Percentiles rank a stretch among this genome's conserved stretches.
These are phyloP conservation scores for Populus alba DNA, from an alignment of 345 rosid species.

Conservation along the genomic window DNA sequence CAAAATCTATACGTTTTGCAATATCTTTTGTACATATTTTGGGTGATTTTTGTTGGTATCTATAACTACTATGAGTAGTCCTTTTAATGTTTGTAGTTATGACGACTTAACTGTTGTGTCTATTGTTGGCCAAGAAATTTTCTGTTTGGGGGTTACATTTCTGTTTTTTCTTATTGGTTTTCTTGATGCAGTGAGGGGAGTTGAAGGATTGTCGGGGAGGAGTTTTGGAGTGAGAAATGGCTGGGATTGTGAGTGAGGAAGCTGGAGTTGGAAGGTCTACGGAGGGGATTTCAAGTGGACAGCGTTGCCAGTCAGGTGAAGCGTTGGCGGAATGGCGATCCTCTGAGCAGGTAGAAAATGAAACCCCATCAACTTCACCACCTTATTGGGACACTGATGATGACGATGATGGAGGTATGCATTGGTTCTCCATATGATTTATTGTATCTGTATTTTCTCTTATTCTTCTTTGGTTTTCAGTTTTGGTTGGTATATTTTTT, in stretches of 20 bases:
- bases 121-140: background rate
- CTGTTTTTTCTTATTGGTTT: background rate
- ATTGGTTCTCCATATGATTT: background rate
- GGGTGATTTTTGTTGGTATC: background rate
- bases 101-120: background rate
- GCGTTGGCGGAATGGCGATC: slow-evolving; percentile 90
- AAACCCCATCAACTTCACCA: slow-evolving; percentile 81
- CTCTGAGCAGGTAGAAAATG: slow-evolving; percentile 88
- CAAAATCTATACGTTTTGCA: background rate
- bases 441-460: background rate
- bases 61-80: background rate
- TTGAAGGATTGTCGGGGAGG: slow-evolving; percentile 36
- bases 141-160: background rate
- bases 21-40: background rate
- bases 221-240: slow-evolving; percentile 55
- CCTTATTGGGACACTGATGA: slow-evolving; percentile 88
- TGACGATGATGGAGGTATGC: slow-evolving; percentile 67
- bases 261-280: slow-evolving; percentile 64
- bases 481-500: background rate
- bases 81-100: background rate
- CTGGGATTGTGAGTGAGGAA: slow-evolving; percentile 60
- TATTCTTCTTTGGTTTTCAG: background rate
- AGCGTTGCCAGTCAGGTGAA: slow-evolving; percentile 68
- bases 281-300: slow-evolving; percentile 60
- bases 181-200: slow-evolving; percentile 19